Base-by-base conservation (phyloP, 306 rosid species). In the Albizia julibrissin region DNA sequence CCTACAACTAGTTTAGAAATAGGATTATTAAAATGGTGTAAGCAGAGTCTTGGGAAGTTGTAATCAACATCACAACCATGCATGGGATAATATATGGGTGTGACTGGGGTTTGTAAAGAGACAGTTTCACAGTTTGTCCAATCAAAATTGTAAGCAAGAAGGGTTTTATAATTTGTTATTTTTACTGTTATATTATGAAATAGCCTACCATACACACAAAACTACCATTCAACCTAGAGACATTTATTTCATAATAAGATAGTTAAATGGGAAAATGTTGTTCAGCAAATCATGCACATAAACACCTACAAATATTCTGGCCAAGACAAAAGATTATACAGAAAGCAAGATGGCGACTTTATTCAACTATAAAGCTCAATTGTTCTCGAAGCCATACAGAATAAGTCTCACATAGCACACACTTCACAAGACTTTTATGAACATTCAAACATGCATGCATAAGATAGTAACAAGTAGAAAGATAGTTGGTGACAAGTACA, bases 391-490 rank as follows among this genome's bases (percentile, higher is more conserved):
- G 52, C 69, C 81, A 58, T 12, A 58, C 43, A 69, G 8, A 12
- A 50, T 37, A 68, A 56, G 40, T 46, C 85, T 42, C 81, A 42
- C 29, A 47, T 31, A 47, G 65, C 46, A 33, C 39, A 31, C 39
- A 56, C 49, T 43, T 58, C 34, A 6, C 39, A 31, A 59, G 49
- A 33, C 71, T 44, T 76, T 61, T 56, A 19, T 2, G 39, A 15
- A 58, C 31, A 58, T 22, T 22, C 7, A 5, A 52, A 68, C 72
- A 46, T 50, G 47, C 68, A 65, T 15, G 59, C 37, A 40, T 50
- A 16, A 24, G 72, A 62, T 43, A 24, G 62, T 52, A 24, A 69
- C 79, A 61, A 29, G 76, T 83, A 86, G 81, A 92, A 92, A 52
- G 88, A 71, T 29, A 85, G 91, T 61, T 11, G 4, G 40, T 29